phyloP scores from a whole-genome alignment of 2,329 filamentous ascomycete genomes.

The Pestalotiopsis fici region DNA sequence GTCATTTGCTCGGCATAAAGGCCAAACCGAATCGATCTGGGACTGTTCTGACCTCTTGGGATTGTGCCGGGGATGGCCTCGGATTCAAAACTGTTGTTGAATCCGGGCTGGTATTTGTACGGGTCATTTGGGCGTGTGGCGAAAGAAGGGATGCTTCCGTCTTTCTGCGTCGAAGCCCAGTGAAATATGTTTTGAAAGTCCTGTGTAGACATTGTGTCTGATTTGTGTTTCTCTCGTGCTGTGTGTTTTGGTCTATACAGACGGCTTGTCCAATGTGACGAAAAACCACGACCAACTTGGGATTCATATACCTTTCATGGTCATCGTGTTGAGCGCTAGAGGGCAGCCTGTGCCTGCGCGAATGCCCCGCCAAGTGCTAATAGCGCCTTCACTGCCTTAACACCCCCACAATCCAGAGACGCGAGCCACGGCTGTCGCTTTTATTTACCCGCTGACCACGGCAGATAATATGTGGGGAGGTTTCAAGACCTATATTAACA shows the following conservation, averaged over 20 bases:
- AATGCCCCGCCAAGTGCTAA: background rate
- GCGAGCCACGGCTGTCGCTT: no score
- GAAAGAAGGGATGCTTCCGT: constrained; percentile 56
- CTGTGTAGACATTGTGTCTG: constrained; percentile 2
- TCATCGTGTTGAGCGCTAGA: background rate
- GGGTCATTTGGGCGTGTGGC: constrained; percentile 35
- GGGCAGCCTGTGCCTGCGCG: no score
- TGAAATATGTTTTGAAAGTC: constrained; percentile 55
- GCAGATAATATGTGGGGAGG: background rate
- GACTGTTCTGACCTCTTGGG: constrained; percentile 45
- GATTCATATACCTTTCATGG: background rate
- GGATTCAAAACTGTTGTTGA: constrained; percentile 50
- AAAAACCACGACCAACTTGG: background rate
- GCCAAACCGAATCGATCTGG: constrained; percentile 41
- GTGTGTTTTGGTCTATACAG: background rate
- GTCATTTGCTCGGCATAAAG: constrained; percentile 50
- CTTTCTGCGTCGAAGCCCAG: constrained; percentile 62
- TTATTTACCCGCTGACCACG: no score
- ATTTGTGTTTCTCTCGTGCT: background rate
- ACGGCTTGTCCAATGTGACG: background rate
- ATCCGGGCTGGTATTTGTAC: constrained; percentile 56
- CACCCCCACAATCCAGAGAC: background rate
- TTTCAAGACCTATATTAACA: background rate
- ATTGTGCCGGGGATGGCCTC: constrained; percentile 48
- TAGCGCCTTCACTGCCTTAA: background rate